These are phyloP conservation scores for Epichloe bromicola DNA, from an alignment of 2,329 filamentous ascomycete species.

Conservation along the genomic window DNA sequence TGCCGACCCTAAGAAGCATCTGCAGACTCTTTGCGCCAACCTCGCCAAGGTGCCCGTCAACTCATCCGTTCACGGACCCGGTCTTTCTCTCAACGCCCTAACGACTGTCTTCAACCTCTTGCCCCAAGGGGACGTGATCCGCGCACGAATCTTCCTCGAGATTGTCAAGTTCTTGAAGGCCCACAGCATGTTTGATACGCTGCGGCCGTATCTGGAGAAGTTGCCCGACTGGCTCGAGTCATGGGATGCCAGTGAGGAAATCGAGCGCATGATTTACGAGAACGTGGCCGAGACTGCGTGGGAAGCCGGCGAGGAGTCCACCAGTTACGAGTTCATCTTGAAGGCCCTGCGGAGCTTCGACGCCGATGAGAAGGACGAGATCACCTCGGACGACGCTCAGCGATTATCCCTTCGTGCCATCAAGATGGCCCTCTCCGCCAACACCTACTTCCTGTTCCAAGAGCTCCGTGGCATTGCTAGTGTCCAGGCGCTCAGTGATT, in stretches of 20 bases:
- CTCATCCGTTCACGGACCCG: constrained; percentile 72
- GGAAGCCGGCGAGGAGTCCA: constrained; percentile 60
- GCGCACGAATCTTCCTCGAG: constrained; percentile 82
- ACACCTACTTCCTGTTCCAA: constrained; percentile 55
- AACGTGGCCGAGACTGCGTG: constrained; percentile 70
- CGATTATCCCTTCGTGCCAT: constrained; percentile 44
- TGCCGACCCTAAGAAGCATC: constrained; percentile 70
- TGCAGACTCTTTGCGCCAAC: constrained; percentile 79
- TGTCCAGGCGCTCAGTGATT: constrained; percentile 75
- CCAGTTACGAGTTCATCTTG: constrained; percentile 54
- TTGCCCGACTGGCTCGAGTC: constrained; percentile 68
- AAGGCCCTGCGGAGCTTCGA: constrained; percentile 50
- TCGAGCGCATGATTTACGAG: constrained; percentile 73
- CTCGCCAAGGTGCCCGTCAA: constrained; percentile 77
- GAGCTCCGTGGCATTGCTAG: constrained; percentile 71
- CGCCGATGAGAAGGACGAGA: constrained; percentile 38
- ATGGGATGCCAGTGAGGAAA: constrained; percentile 74
- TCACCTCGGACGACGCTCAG: constrained; percentile 47
- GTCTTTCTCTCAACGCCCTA: constrained; percentile 78
- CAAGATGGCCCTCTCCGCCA: constrained; percentile 39
- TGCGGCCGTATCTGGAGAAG: constrained; percentile 72
- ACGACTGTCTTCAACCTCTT: constrained; percentile 96
- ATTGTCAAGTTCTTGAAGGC: constrained; percentile 73
- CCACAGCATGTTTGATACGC: constrained; percentile 65
- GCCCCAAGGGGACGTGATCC: constrained; percentile 58